Evolutionary conservation across 805 yeast species (phyloP), one percentile per base, ranked within the genome.

Genomic region (Candida ovalis): DNA sequence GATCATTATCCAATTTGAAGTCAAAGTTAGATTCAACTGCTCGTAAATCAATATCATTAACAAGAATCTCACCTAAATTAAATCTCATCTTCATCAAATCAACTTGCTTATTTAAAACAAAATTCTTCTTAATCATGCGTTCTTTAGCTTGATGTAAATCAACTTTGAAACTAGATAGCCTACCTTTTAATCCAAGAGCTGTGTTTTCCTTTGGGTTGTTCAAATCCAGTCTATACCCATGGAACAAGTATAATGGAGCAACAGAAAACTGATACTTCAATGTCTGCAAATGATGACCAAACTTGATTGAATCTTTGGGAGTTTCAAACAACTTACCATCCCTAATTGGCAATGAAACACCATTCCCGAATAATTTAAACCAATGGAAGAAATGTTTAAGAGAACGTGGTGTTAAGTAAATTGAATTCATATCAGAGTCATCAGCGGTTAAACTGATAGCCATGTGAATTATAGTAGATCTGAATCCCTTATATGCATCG

Each of bases 331-430:
- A 58, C 1, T 67, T 61, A 0, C 97, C 97, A 44, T 79, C 76
- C 42, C 94, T 74, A 8, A 88, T 77, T 0, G 97, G 96, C 21
- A 89, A 70, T 50, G 88, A 77, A 56, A 84, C 73, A 42, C 83
- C 82, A 23, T 88, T 84, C n/a, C 86, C 78, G 64, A 91, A 91
- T 55, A 87, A 73, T 30, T 70, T 71, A 91, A 96, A 90, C 97
- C 97, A 92, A 4, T 66, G 60, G 54, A 80, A 78, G 67, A 92
- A 89, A 49, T 80, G 84, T 15, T 68, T 60, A 54, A 91, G 70
- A 0, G 82, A 76, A 4, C 69, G 72, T 1, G 96, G 96, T 3
- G 88, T 74, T 40, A 92, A 67, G 61, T 89, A 94, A 40, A 88
- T 73, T 0, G 88, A 72, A 65, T 90, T 91, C 54, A 81, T 77